These are phyloP conservation scores for Botrytis byssoidea DNA, from an alignment of 2,329 filamentous ascomycete species.

Conservation along the genomic window DNA sequence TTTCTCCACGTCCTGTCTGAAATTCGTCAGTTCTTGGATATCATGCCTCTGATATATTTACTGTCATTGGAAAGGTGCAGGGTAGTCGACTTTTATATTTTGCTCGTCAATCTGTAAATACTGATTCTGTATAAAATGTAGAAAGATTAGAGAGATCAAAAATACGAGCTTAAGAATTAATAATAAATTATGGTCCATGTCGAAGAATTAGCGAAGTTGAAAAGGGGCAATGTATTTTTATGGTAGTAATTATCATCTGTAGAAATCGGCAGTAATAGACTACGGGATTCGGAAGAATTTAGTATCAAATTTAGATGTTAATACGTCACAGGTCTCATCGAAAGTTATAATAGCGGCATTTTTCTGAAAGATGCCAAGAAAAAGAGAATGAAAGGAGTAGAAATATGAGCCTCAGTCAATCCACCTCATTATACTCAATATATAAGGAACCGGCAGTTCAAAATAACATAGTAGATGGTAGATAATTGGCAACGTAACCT, in stretches of 20 bases:
- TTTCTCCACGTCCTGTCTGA: background rate
- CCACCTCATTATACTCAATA: too few relatives aligned
- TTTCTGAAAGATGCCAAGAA: too few relatives aligned
- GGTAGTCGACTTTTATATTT: background rate
- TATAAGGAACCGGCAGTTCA: too few relatives aligned
- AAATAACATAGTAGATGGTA: rapidly evolving
- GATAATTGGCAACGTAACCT: background rate
- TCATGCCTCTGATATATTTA: background rate
- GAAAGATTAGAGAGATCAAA: too few relatives aligned
- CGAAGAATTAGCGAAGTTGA: background rate
- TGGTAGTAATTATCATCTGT: background rate
- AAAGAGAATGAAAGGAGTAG: background rate
- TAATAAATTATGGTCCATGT: background rate
- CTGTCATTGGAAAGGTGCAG: background rate
- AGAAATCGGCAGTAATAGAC: rapidly evolving
- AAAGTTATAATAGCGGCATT: too few relatives aligned
- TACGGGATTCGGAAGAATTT: background rate
- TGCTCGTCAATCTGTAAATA: too few relatives aligned
- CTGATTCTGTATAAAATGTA: too few relatives aligned
- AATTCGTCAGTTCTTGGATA: background rate
- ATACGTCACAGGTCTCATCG: too few relatives aligned
- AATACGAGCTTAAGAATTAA: background rate
- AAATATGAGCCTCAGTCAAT: background rate
- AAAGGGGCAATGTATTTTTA: background rate
- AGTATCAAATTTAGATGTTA: background rate